Evolutionary conservation across 2,329 filamentous ascomycete species (phyloP), one percentile per base, ranked within the genome.

Genomic region (Cercospora janseana): DNA sequence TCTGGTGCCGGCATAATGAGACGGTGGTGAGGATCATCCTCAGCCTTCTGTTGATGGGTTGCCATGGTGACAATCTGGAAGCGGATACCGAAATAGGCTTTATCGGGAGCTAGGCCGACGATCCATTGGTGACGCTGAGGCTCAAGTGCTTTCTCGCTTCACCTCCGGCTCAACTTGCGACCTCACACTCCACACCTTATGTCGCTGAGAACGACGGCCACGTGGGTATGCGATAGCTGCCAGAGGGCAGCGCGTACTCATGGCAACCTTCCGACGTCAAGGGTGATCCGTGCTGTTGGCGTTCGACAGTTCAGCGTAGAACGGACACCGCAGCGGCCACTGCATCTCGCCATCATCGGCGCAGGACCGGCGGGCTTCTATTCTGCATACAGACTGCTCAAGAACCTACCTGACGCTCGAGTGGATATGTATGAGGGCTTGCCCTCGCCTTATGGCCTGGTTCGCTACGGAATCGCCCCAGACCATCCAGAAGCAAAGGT

Each of bases 401-500:
- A 81, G 46, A 88, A 84, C 63, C 77, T 93, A 28, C 76, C 83
- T 16, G 75, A 84, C 65, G 83, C 85, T 0, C 78, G 80, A 43
- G 79, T 98, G 16, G 92, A 97, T 70, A 97, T 98, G 92, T 98
- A 95, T 66, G 93, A 98, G 71, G 83, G 88, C 21, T 73, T 97
- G 29, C 93, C 93, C 0, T 90, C 95, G 3, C 93, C 93, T 0
- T 98, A 88, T 66, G 93, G 93, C 1, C 78, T 98, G 48, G 91
- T 95, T 42, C 80, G 93, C 48, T 95, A 93, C 65, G 93, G 93
- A 6, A 93, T 98, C 51, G 94, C 93, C n/a, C 93, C 93, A 4
- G 93, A 98, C 68, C 93, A 98, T 71, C 92, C 93, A 0, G 92
- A 98, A 73, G 93, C 98, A 60, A 98, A 98, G 82, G 89, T 93